These are phyloP conservation scores for Cantharellus anzutake DNA, from an alignment of 768 basidiomycete genomes.

Conservation along the genomic window DNA sequence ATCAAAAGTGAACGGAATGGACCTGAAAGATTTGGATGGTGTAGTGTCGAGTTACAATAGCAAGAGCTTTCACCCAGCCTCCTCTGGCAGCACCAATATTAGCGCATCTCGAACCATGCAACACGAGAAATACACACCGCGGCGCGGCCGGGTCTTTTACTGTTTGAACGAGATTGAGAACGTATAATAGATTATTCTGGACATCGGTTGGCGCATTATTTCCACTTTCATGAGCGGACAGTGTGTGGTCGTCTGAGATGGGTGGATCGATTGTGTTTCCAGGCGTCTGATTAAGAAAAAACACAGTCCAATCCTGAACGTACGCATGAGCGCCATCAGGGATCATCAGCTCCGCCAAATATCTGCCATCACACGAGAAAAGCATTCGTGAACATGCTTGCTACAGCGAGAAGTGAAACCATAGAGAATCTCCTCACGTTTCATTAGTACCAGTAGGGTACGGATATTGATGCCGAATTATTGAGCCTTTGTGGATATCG, in stretches of 20 bases:
- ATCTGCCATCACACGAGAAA: constrained; percentile 26
- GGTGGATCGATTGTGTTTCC: constrained; percentile 76
- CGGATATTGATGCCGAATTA: constrained; percentile 90
- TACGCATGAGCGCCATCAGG: constrained; percentile 95
- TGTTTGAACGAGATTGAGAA: constrained; percentile 78
- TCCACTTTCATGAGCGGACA: constrained; percentile 10
- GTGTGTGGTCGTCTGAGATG: constrained; percentile 29
- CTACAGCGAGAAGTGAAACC: background rate
- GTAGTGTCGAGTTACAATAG: constrained; percentile 81
- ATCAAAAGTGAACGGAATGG: constrained; percentile 9
- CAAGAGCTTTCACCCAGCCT: constrained; percentile 84
- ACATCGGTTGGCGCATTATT: constrained; percentile 10
- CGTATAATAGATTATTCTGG: constrained; percentile 47
- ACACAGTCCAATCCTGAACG: constrained; percentile 93
- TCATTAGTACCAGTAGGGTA: constrained; percentile 88
- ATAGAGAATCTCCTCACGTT: constrained; percentile 34
- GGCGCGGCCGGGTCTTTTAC: constrained; percentile 74
- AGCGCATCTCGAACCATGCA: background rate
- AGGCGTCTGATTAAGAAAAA: constrained; percentile 89
- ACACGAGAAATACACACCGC: constrained; percentile 28
- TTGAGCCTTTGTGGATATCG: constrained; percentile 87
- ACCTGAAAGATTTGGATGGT: constrained; percentile 96
- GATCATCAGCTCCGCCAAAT: constrained; percentile 93
- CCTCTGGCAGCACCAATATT: constrained; percentile 32
- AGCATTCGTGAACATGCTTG: background rate